Base-by-base conservation (phyloP, 148 eudicot genomes). In the Silene uniflora region DNA sequence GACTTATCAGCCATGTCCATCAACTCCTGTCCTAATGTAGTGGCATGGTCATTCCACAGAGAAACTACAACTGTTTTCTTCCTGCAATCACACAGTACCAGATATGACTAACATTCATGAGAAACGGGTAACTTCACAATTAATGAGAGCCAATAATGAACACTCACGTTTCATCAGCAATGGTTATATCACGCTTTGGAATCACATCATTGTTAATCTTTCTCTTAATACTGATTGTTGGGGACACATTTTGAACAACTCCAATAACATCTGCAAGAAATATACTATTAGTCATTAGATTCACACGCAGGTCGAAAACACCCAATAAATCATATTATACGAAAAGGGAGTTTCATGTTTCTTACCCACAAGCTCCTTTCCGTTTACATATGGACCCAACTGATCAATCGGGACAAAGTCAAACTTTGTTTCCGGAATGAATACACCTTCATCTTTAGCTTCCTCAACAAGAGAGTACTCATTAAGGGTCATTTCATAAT, bases 401-500 rank as follows among this genome's bases (percentile, higher is more conserved):
- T 92, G 89, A 87, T 96, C 99, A 83, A 96, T 92, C 3, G 93
- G 93, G 71, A 92, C 87, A 87, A 96, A 96, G 80, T 87, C 86
- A 76, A 90, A 96, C 78, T 86, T 88, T 67, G 88, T 83, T 80
- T 92, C 95, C 44, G 99, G 99, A 67, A 96, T 86, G 72, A 76
- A 86, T 22, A 86, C 73, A 1, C 75, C 88, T 84, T 92, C 99
- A 72, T 85, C 88, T 75, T 77, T 80, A 10, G 86, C 94, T 81
- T 91, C 98, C 81, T 91, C 99, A 42, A 96, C 97, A 73, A 77
- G 76, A 39, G 99, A 92, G 69, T 85, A 73, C 69, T 96, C 99
- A 82, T 92, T 96, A n/a, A 92, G 75, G 25, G 88, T 96, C 99
- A 96, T 92, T 74, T 96, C 99, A 82, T 96, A 96, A 79, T 96